A percentile compares a stretch with the other conserved stretches of the same genome.
These are phyloP conservation scores for Guadua angustifolia DNA, from an alignment of 176 grass and related monocot species.

Conservation along the genomic window DNA sequence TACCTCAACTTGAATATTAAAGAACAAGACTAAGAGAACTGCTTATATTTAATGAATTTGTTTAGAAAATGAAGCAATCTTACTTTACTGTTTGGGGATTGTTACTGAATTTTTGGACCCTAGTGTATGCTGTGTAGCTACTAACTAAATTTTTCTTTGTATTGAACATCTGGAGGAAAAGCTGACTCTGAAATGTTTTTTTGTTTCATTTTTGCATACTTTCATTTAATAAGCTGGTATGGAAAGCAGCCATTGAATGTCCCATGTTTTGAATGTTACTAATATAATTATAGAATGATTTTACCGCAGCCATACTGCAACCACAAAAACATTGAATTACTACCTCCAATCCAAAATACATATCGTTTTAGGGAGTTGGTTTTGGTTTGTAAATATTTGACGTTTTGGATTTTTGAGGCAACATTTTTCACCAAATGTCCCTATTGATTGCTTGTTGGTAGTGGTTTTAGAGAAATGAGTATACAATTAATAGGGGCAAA, in stretches of 20 bases:
- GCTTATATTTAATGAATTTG: background rate
- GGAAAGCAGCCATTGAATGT: background rate
- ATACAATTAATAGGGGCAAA: background rate
- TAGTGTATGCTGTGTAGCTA: background rate
- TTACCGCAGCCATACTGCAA: background rate
- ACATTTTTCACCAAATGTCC: background rate
- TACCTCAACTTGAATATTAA: background rate
- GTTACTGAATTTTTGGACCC: background rate
- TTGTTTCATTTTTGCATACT: background rate
- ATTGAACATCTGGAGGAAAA: background rate
- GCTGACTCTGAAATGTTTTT: background rate
- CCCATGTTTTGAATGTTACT: background rate
- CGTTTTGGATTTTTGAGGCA: background rate
- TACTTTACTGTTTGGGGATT: background rate
- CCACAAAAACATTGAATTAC: background rate
- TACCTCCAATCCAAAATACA: background rate
- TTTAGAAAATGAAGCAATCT: background rate
- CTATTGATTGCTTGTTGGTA: background rate
- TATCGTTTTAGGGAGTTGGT: background rate
- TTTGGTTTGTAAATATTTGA: background rate
- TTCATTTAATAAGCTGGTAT: slow-evolving; percentile 9
- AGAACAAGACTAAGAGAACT: background rate
- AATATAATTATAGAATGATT: background rate
- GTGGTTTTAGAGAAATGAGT: background rate
- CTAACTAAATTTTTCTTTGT: background rate